Percentiles rank a stretch among this genome's conserved stretches.
These are phyloP conservation scores for Fusarium marasasianum DNA, from an alignment of 2,329 filamentous ascomycete genomes.

Conservation along the genomic window DNA sequence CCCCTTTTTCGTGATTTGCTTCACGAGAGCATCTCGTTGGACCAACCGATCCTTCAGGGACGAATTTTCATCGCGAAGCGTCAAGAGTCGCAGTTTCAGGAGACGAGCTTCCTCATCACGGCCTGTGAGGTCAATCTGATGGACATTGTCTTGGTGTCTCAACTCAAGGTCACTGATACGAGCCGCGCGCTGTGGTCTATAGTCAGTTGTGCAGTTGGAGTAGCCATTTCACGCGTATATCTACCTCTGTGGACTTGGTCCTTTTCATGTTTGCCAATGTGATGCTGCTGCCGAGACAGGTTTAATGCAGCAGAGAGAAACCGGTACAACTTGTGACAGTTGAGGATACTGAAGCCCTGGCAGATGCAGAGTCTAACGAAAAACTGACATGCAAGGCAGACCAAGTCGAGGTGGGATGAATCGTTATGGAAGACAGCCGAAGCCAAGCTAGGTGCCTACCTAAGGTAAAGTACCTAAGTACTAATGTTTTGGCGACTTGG, in stretches of 20 bases:
- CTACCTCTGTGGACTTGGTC: conserved; percentile 43
- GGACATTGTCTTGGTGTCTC: conserved; percentile 72
- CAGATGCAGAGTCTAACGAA: conserved; percentile 1
- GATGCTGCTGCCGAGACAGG: not conserved
- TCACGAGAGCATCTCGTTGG: conserved; percentile 68
- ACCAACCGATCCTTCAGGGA: conserved; percentile 71
- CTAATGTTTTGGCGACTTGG: conserved; percentile 42
- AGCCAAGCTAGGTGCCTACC: not conserved
- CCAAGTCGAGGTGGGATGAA: conserved; percentile 31
- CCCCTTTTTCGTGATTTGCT: conserved; percentile 53
- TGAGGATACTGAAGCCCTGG: not conserved
- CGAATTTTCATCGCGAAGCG: conserved; percentile 80
- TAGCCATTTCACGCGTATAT: conserved; percentile 35
- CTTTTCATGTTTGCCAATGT: conserved; percentile 41
- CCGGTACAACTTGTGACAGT: not conserved
- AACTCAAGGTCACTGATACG: conserved; percentile 70
- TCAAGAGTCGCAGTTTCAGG: conserved; percentile 72
- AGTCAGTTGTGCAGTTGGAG: conserved; percentile 31
- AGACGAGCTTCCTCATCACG: conserved; percentile 80
- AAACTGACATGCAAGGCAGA: conserved; percentile 12
- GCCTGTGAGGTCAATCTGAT: conserved; percentile 72
- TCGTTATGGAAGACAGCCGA: not conserved
- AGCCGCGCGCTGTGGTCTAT: conserved; percentile 52
- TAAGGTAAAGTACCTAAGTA: not conserved
- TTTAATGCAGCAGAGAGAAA: not conserved